A percentile compares a stretch with the other conserved stretches of the same genome.
Conservation (phyloP, 2,329 filamentous ascomycete genomes). For the Dothiorella sarmentorum region DNA sequence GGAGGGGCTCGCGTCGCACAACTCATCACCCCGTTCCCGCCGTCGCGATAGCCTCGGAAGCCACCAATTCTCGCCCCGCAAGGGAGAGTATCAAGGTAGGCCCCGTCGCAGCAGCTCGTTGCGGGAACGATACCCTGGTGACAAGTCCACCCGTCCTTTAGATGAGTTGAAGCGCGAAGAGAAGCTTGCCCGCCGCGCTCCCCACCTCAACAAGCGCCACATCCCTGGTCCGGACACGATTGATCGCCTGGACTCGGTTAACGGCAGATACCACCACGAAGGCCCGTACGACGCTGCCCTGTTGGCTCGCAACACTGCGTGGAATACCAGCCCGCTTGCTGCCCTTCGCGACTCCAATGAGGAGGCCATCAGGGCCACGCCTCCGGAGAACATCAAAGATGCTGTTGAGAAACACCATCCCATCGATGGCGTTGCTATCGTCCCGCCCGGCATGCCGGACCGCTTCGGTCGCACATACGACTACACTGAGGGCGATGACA, state of each 20-base stretch:
- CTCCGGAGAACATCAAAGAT: constrained; percentile 71
- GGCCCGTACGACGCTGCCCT: constrained; percentile 86
- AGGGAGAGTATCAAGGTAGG: constrained; percentile 26
- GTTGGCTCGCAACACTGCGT: constrained; percentile 66
- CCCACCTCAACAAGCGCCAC: constrained; percentile 63
- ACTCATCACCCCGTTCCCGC: constrained; percentile 29
- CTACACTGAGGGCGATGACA: constrained; percentile 82
- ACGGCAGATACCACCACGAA: constrained; percentile 76
- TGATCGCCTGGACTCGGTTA: constrained; percentile 71
- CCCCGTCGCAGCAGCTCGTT: constrained; percentile 51
- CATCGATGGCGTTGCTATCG: constrained; percentile 71
- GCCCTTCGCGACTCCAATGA: constrained; percentile 70
- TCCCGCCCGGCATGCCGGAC: constrained; percentile 72
- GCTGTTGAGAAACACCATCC: constrained; percentile 70
- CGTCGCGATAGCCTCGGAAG: constrained; percentile 33
- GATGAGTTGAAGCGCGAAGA: constrained; percentile 62
- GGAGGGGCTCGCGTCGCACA: constrained; percentile 29
- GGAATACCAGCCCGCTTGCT: constrained; percentile 65
- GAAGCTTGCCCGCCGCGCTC: constrained; percentile 62
- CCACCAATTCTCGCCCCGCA: constrained; percentile 19
- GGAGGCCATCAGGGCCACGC: constrained; percentile 77
- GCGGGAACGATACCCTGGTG: constrained; percentile 59
- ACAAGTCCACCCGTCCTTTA: constrained; percentile 63
- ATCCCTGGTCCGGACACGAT: constrained; percentile 72
- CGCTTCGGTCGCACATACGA: constrained; percentile 65